These are phyloP conservation scores for Backusella australiensis DNA, from an alignment of 192 early-diverging fungal species.

Conservation along the genomic window DNA sequence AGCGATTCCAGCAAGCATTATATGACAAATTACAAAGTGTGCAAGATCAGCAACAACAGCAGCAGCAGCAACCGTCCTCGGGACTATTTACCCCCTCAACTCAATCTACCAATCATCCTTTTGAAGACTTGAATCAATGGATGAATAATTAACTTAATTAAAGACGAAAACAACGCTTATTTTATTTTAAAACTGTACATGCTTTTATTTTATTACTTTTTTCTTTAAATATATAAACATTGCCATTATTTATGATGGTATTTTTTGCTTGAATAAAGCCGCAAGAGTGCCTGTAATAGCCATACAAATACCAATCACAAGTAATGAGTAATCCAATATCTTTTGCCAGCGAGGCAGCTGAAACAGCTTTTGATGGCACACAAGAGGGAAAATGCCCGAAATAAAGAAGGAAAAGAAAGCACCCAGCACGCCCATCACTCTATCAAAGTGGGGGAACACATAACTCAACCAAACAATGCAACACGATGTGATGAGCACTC, in stretches of 20 bases:
- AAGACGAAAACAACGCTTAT: neutral
- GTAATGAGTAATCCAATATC: conserved; percentile 7
- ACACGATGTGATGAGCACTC: conserved; percentile 12
- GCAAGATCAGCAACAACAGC: conserved; percentile 8
- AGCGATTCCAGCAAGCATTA: conserved; percentile 33
- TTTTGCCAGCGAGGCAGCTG: conserved; percentile 19
- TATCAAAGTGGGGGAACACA: conserved; percentile 26
- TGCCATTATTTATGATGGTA: neutral
- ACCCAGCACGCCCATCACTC: conserved; percentile 31
- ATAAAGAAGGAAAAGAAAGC: conserved; percentile 39
- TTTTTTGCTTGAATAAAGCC: conserved; percentile 12
- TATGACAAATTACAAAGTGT: conserved; percentile 33
- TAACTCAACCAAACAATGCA: conserved; percentile 23
- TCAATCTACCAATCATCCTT: neutral
- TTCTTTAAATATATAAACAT: neutral
- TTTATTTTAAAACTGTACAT: neutral
- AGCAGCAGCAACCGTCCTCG: neutral
- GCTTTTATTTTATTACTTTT: neutral
- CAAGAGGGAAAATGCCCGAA: conserved; percentile 36
- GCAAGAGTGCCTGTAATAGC: conserved; percentile 31
- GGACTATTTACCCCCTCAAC: neutral
- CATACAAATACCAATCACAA: conserved; percentile 20
- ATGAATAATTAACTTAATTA: conserved; percentile 16
- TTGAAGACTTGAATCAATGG: conserved; percentile 11
- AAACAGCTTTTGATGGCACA: conserved; percentile 33